Evolutionary conservation across 352 stramenopile genomes (phyloP).

Genomic region (Phytophthora europaea): DNA sequence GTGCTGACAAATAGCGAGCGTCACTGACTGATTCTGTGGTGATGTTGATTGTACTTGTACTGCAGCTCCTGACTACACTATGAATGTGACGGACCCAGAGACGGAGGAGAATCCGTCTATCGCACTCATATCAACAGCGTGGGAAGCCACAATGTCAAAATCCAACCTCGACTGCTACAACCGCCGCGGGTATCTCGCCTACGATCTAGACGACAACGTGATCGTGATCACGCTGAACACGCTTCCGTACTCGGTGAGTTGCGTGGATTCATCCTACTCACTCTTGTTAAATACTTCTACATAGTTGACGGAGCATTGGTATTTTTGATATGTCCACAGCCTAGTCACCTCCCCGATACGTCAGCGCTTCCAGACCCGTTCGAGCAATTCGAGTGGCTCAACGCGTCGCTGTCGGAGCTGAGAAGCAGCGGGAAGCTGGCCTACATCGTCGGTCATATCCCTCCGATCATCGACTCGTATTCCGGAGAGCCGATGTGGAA

Average conservation of each 20-base stretch:
- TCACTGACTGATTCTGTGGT: background rate
- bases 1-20: background rate
- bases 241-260: conserved; percentile 78
- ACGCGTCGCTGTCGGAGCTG: conserved; percentile 70
- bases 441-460: conserved; percentile 93
- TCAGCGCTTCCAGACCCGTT: conserved; percentile 81
- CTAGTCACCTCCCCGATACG: conserved; percentile 73
- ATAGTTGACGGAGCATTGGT: conserved; percentile 15
- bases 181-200: conserved; percentile 67
- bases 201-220: conserved; percentile 74
- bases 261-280: background rate
- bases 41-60: too few species aligned
- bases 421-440: conserved; percentile 56
- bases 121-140: conserved; percentile 57
- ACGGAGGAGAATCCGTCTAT: conserved; percentile 69
- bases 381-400: conserved; percentile 92
- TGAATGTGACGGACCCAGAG: conserved; percentile 75
- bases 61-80: conserved; percentile 76
- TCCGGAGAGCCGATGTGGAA: conserved; percentile 87
- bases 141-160: conserved; percentile 59
- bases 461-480: conserved; percentile 91
- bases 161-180: conserved; percentile 69
- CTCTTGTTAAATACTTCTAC: background rate
- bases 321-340: conserved; percentile 36
- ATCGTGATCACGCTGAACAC: conserved; percentile 85